Evolutionary conservation across 768 basidiomycete genomes (phyloP).

Genomic region (Nevesoporus exiguus): DNA sequence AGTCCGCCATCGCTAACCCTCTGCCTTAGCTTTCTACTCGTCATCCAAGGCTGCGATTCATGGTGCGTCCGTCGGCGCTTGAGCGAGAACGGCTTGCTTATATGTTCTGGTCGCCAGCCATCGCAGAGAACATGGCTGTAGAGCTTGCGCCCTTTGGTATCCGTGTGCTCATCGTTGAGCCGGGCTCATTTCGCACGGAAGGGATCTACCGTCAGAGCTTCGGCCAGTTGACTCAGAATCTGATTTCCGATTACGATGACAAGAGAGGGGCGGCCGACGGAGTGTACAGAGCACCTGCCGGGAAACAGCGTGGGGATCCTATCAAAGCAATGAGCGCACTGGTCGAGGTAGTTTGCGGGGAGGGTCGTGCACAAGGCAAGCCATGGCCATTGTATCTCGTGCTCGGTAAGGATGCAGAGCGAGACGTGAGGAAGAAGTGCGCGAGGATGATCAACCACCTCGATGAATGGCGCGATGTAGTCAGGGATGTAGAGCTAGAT

Average conservation of each 20-base stretch:
- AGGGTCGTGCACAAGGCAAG: conserved; percentile 45
- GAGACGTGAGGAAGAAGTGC: conserved; percentile 49
- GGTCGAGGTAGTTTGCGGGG: conserved; percentile 45
- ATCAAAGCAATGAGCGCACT: conserved; percentile 51
- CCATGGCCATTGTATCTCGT: conserved; percentile 47
- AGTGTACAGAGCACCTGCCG: conserved; percentile 37
- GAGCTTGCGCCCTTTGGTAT: conserved; percentile 57
- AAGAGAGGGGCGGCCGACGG: conserved; percentile 34
- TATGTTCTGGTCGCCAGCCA: conserved; percentile 32
- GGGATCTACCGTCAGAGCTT: conserved; percentile 40
- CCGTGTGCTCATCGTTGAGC: conserved; percentile 54
- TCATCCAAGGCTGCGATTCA: conserved; percentile 62
- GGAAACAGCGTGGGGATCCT: conserved; percentile 55
- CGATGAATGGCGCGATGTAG: conserved; percentile 54
- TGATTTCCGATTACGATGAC: conserved; percentile 48
- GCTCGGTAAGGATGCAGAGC: conserved; percentile 52
- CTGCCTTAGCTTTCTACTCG: conserved; percentile 40
- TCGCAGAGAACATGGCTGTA: conserved; percentile 50
- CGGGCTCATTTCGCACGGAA: conserved; percentile 60
- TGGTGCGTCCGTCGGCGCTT: conserved; percentile 30
- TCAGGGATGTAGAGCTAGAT: conserved; percentile 39
- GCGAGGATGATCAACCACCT: conserved; percentile 41
- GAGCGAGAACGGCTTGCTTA: background rate
- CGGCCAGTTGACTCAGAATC: conserved; percentile 21
- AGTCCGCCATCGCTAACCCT: background rate